Evolutionary conservation across 768 basidiomycete species (phyloP).

Genomic region (Gloeostereum incarnatum): DNA sequence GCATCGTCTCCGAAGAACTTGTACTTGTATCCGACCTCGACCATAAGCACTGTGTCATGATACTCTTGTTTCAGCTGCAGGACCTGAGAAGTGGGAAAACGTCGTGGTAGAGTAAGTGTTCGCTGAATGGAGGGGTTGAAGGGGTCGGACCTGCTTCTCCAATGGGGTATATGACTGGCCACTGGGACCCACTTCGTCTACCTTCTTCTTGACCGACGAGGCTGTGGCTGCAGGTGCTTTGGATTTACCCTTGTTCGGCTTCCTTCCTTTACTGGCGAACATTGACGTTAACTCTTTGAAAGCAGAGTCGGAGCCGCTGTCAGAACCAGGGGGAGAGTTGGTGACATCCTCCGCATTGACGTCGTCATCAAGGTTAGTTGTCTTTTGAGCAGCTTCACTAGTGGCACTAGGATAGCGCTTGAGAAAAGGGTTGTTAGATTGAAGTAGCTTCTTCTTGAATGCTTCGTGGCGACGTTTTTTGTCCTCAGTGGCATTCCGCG

Average conservation of each 20-base stretch:
- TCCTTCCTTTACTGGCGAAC: slow-evolving; percentile 21
- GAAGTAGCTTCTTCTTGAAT: slow-evolving; percentile 40
- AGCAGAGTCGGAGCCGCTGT: slow-evolving; percentile 31
- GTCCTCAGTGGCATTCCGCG: slow-evolving; percentile 1
- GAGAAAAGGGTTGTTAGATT: slow-evolving; percentile 26
- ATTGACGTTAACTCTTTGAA: slow-evolving; percentile 38
- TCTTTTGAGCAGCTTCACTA: slow-evolving; percentile 14
- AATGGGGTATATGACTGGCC: slow-evolving; percentile 69
- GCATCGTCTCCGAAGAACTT: slow-evolving; percentile 83
- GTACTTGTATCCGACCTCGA: slow-evolving; percentile 82
- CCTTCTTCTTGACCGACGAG: slow-evolving; percentile 15
- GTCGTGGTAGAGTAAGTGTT: not conserved
- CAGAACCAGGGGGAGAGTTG: too few species aligned
- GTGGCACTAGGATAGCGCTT: too few species aligned
- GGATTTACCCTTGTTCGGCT: slow-evolving; percentile 9
- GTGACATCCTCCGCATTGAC: too few species aligned
- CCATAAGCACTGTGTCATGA: slow-evolving; percentile 59
- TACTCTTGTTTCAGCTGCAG: slow-evolving; percentile 53
- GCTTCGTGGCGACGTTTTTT: slow-evolving; percentile 21
- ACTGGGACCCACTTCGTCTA: slow-evolving; percentile 51
- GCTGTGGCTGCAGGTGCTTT: slow-evolving; percentile 13
- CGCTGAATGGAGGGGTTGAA: not conserved
- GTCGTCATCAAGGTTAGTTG: too few species aligned
- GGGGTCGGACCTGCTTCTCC: slow-evolving; percentile 68
- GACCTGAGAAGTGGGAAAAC: slow-evolving; percentile 26